phyloP scores from a whole-genome alignment of 2,329 filamentous ascomycete genomes.

The Monilinia aucupariae region DNA sequence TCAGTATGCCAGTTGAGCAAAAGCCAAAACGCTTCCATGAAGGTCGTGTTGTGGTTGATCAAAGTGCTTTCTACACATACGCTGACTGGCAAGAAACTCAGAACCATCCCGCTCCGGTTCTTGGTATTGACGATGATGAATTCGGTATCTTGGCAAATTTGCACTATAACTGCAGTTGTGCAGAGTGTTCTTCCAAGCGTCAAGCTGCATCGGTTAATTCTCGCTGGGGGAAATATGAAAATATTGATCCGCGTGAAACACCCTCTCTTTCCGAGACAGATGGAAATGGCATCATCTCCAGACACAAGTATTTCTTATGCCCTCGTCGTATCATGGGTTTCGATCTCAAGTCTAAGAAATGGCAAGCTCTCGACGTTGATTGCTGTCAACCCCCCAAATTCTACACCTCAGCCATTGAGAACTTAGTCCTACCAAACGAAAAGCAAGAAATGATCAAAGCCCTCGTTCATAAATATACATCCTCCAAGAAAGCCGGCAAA shows the following conservation, averaged over 20 bases:
- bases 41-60: conserved; percentile 25
- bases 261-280: conserved; percentile 16
- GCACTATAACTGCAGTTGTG: conserved; percentile 24
- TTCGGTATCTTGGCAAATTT: conserved; percentile 23
- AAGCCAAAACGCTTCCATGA: conserved; percentile 26
- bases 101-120: conserved; percentile 21
- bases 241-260: conserved; percentile 23
- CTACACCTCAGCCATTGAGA: conserved; percentile 23
- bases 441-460: conserved; percentile 26
- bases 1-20: conserved; percentile 24
- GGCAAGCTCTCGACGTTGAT: conserved; percentile 25
- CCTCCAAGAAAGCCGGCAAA: conserved; percentile 8
- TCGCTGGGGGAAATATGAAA: conserved; percentile 25
- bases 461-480: conserved; percentile 25
- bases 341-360: conserved; percentile 27
- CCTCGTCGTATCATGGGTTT: conserved; percentile 26
- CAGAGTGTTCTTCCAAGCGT: conserved; percentile 22
- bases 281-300: conserved; percentile 10
- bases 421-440: conserved; percentile 23
- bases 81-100: conserved; percentile 24
- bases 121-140: conserved; percentile 25
- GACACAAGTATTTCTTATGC: conserved; percentile 25
- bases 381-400: conserved; percentile 24
- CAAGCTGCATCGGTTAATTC: conserved; percentile 22
- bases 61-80: conserved; percentile 25